Evolutionary conservation across 208 protist genomes (phyloP).

Genomic region (Wallacemonas sp.): DNA sequence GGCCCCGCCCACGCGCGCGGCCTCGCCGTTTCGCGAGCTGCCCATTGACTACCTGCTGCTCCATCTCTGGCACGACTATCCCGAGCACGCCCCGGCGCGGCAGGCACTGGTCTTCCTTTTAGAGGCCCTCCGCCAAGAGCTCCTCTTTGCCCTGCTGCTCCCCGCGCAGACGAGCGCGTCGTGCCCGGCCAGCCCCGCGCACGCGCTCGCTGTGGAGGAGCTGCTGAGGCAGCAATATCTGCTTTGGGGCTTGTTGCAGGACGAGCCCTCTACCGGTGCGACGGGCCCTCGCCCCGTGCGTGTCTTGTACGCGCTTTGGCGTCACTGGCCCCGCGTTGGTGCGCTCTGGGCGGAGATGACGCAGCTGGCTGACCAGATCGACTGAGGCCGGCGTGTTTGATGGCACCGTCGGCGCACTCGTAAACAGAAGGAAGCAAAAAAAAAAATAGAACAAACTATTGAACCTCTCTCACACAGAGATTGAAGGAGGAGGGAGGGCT

Average conservation of each 20-base stretch:
- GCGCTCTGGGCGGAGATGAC: conserved; percentile 9
- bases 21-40: neutral
- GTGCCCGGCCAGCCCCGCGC: too few species aligned
- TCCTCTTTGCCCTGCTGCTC: conserved; percentile 15
- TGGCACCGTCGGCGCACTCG: too few species aligned
- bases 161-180: neutral
- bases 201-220: conserved; percentile 16
- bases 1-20: too few species aligned
- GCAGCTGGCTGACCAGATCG: neutral
- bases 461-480: too few species aligned
- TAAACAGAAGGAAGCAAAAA: neutral
- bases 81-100: conserved; percentile 18
- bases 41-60: conserved; percentile 9
- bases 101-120: conserved; percentile 26
- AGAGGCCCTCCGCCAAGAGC: conserved; percentile 15
- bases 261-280: neutral
- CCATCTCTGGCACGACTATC: conserved; percentile 16
- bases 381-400: too few species aligned
- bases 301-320: conserved; percentile 6
- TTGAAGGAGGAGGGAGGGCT: too few species aligned
- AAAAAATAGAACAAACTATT: conserved; percentile 15
- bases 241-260: conserved; percentile 9
- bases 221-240: conserved; percentile 21
- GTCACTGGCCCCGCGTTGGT: conserved; percentile 16
- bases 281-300: neutral